These are phyloP conservation scores for Ciborinia camelliae DNA, from an alignment of 2,329 filamentous ascomycete species.

Conservation along the genomic window DNA sequence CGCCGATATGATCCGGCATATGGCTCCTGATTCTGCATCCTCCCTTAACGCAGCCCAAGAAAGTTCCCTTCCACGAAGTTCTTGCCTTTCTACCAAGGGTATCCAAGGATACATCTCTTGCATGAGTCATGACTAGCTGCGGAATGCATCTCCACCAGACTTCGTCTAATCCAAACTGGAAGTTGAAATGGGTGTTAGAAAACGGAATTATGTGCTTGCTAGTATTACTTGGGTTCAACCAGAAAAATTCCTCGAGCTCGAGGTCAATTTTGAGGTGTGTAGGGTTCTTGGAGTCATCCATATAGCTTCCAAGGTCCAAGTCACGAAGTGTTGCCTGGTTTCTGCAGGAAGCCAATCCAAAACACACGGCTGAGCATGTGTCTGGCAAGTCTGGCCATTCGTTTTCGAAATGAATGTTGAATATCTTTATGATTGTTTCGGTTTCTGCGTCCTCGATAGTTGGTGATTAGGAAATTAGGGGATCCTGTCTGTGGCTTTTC, in stretches of 20 bases:
- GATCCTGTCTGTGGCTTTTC: neutral
- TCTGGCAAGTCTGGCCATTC: neutral
- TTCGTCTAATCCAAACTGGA: neutral
- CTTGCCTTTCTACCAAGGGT: too few relatives aligned
- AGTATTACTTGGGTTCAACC: too few relatives aligned
- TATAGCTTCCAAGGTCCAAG: neutral
- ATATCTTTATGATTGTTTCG: neutral
- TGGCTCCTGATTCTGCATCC: too few relatives aligned
- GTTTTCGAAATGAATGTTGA: neutral
- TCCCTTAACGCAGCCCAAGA: too few relatives aligned
- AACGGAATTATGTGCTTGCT: neutral
- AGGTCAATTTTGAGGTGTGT: neutral
- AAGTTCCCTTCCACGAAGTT: too few relatives aligned
- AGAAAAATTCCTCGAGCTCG: too few relatives aligned
- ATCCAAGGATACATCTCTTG: neutral
- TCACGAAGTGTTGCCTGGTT: neutral
- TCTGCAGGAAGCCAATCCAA: neutral
- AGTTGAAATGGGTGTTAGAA: neutral
- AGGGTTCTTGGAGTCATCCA: neutral
- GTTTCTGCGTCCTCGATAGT: neutral
- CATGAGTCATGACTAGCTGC: neutral
- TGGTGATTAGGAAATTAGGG: neutral
- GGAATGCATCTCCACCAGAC: neutral
- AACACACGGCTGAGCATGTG: neutral
- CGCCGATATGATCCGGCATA: too few relatives aligned